Evolutionary conservation across 331 rosid genomes (phyloP).

Genomic region (Quercus tomentella): DNA sequence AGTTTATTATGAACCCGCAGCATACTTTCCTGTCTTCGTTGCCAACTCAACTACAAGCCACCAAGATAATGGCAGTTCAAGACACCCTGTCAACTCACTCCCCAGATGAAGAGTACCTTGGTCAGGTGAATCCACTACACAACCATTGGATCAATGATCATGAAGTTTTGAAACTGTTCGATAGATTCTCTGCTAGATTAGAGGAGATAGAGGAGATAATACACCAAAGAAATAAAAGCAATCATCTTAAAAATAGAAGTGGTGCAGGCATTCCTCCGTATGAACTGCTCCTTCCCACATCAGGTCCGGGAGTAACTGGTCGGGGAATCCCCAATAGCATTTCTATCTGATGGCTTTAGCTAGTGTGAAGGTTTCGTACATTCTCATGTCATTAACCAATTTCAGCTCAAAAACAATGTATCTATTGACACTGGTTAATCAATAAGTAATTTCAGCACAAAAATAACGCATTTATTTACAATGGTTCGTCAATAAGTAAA

Average conservation of each 20-base stretch:
- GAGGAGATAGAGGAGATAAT: conserved; percentile 82
- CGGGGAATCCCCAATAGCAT: conserved; percentile 89
- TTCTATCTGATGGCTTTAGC: conserved; percentile 31
- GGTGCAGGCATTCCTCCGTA: conserved; percentile 66
- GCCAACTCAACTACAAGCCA: conserved; percentile 93
- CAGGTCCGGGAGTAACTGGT: conserved; percentile 74
- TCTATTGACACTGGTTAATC: no score
- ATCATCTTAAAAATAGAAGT: conserved; percentile 44
- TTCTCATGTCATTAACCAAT: neutral
- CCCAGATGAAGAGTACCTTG: conserved; percentile 96
- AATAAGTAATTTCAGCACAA: no score
- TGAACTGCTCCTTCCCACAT: conserved; percentile 46
- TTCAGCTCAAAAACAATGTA: no score
- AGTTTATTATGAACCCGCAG: conserved; percentile 71
- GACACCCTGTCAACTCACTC: conserved; percentile 94
- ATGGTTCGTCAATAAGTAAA: no score
- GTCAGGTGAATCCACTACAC: conserved; percentile 55
- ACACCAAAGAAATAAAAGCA: conserved; percentile 59
- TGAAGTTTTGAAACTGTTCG: conserved; percentile 36
- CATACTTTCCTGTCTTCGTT: conserved; percentile 65
- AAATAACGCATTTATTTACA: no score
- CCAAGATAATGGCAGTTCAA: conserved; percentile 98
- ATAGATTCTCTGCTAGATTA: conserved; percentile 53
- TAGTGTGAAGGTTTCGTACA: neutral
- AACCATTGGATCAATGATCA: conserved; percentile 67